Conservation (phyloP, 768 basidiomycete genomes). For the Leccinum barrowsii region DNA sequence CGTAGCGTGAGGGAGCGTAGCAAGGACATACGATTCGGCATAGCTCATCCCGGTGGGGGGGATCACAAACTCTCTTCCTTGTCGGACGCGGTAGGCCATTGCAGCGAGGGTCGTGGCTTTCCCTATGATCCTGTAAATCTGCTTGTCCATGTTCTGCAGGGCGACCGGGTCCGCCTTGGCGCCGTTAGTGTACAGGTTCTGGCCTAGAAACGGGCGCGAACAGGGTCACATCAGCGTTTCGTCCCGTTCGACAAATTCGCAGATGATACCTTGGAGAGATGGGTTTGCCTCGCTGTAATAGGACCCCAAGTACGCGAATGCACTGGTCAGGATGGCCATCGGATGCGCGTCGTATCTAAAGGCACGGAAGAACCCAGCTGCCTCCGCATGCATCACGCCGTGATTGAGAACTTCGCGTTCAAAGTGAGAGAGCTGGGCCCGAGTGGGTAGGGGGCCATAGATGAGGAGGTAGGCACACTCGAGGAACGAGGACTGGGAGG, state of each 20-base stretch:
- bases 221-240: slow-evolving; percentile 1
- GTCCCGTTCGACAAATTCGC: not conserved
- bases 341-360: slow-evolving; percentile 91
- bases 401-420: slow-evolving; percentile 79
- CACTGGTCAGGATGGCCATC: slow-evolving; percentile 86
- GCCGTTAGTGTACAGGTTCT: slow-evolving; percentile 71
- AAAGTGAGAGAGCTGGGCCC: slow-evolving; percentile 57
- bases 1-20: not conserved
- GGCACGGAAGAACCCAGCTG: slow-evolving; percentile 64
- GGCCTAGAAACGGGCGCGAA: slow-evolving; percentile 43
- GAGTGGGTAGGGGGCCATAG: slow-evolving; percentile 76
- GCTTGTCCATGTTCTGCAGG: slow-evolving; percentile 83
- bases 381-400: slow-evolving; percentile 60
- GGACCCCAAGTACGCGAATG: slow-evolving; percentile 84
- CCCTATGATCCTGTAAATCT: slow-evolving; percentile 84
- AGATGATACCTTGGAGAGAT: slow-evolving; percentile 62
- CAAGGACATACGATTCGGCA: slow-evolving; percentile 60
- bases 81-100: slow-evolving; percentile 93
- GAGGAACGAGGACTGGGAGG: slow-evolving; percentile 72
- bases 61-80: slow-evolving; percentile 83
- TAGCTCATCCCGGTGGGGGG: slow-evolving; percentile 83
- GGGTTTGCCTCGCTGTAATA: slow-evolving; percentile 90
- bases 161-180: slow-evolving; percentile 63
- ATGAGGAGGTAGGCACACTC: slow-evolving; percentile 86
- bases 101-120: slow-evolving; percentile 88